A percentile compares a stretch with the other conserved stretches of the same genome.
phyloP scores from a whole-genome alignment of 2,329 filamentous ascomycete species.

The Rutstroemia sp. region DNA sequence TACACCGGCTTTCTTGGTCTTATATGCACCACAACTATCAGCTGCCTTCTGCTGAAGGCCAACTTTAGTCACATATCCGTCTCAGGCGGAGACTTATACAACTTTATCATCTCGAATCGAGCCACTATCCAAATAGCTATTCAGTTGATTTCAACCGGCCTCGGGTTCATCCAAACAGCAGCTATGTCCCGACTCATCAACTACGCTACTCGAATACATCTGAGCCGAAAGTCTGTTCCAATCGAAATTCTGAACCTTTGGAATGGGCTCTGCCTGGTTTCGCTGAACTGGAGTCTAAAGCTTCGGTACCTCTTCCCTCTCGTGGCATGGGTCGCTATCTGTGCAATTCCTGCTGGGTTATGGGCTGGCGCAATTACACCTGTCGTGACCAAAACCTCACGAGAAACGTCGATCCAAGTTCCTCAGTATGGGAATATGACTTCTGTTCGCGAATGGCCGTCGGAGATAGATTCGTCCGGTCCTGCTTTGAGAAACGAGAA shows the following conservation, averaged over 20 bases:
- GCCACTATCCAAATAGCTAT: conserved; percentile 8
- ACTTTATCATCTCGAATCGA: conserved; percentile 5
- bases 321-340: background rate
- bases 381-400: background rate
- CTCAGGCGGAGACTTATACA: background rate
- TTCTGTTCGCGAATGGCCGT: background rate
- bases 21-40: conserved; percentile 4
- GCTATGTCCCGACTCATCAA: conserved; percentile 7
- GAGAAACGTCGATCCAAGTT: background rate
- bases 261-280: background rate
- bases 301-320: background rate
- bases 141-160: conserved; percentile 6
- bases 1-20: background rate
- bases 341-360: conserved; percentile 1
- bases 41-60: conserved; percentile 1
- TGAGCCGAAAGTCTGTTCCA: background rate
- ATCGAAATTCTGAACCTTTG: conserved; percentile 6
- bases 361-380: conserved; percentile 10
- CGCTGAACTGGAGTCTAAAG: conserved; percentile 5
- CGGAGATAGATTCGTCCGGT: background rate
- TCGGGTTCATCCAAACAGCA: conserved; percentile 2
- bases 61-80: background rate
- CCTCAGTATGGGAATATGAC: conserved; percentile 5
- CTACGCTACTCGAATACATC: conserved; percentile 3
- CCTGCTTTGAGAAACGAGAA: background rate